phyloP scores from a whole-genome alignment of 2,329 filamentous ascomycete species.

The Scedosporium dehoogii region DNA sequence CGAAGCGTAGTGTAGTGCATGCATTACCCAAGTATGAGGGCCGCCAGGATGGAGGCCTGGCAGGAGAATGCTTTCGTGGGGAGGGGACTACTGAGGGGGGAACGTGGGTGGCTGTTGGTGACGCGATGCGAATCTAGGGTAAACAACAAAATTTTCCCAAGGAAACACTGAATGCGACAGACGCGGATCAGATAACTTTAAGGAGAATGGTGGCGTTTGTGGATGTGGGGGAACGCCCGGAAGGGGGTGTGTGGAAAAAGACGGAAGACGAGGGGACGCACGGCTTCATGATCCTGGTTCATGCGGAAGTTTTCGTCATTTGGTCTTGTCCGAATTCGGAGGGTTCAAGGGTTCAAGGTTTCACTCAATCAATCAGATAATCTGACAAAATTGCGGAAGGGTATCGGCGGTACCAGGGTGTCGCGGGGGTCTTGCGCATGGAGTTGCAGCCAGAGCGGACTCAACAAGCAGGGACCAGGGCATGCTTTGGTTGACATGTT shows the following conservation, averaged over 20 bases:
- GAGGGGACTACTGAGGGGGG: background rate
- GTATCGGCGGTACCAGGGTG: too few relatives aligned
- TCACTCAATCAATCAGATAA: background rate
- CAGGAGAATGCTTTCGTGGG: background rate
- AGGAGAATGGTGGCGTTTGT: background rate
- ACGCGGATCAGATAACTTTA: constrained; percentile 7
- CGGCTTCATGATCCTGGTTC: background rate
- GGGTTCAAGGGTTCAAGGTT: background rate
- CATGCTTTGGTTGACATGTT: too few relatives aligned
- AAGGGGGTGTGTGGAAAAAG: background rate
- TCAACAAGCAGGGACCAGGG: too few relatives aligned
- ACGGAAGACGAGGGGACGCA: background rate
- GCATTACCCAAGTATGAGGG: too few relatives aligned
- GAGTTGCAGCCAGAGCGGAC: too few relatives aligned
- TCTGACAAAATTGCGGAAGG: background rate
- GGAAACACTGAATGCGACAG: background rate
- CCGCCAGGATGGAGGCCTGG: too few relatives aligned
- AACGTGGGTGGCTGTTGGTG: background rate
- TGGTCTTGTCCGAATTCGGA: background rate
- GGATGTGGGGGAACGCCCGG: background rate
- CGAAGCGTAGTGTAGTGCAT: too few relatives aligned
- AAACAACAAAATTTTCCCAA: background rate
- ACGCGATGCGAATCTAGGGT: background rate
- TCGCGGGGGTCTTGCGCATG: too few relatives aligned
- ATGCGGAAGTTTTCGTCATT: background rate